phyloP scores from a whole-genome alignment of 176 grass and related monocot species.

The Zoysia pacifica region DNA sequence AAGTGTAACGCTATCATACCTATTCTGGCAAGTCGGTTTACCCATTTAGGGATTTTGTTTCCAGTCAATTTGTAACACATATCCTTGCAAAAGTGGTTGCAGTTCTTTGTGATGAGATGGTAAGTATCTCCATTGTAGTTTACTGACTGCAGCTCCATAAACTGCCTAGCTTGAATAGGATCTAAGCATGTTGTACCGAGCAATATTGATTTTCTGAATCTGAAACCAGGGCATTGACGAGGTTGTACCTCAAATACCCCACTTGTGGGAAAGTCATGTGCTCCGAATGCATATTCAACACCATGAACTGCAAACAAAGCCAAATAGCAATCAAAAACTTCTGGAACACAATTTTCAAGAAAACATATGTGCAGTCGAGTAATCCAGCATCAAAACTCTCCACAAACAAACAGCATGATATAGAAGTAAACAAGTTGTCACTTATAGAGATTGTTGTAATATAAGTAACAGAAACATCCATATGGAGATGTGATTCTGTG shows the following conservation, averaged over 20 bases:
- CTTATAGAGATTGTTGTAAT: neutral
- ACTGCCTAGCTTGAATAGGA: constrained; percentile 75
- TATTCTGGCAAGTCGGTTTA: constrained; percentile 92
- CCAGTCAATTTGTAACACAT: constrained; percentile 90
- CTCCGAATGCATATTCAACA: constrained; percentile 98
- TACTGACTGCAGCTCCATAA: constrained; percentile 88
- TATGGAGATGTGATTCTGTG: neutral
- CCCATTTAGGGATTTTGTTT: constrained; percentile 84
- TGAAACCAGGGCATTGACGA: constrained; percentile 85
- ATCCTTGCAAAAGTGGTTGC: constrained; percentile 98
- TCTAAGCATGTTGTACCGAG: constrained; percentile 90
- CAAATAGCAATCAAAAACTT: constrained; percentile 7
- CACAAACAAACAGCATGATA: neutral
- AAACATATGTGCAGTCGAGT: neutral
- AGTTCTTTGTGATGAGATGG: constrained; percentile 95
- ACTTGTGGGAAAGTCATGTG: constrained; percentile 86
- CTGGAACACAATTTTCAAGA: neutral
- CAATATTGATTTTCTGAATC: constrained; percentile 92
- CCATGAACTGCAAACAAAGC: constrained; percentile 64
- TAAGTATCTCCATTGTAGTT: constrained; percentile 95
- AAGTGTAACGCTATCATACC: constrained; percentile 51
- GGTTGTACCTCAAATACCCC: constrained; percentile 98
- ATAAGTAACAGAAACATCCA: neutral
- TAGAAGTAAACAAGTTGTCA: neutral
- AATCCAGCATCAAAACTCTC: neutral